Conservation (phyloP, 805 yeast species). For the Saccharomycopsis babjevae region DNA sequence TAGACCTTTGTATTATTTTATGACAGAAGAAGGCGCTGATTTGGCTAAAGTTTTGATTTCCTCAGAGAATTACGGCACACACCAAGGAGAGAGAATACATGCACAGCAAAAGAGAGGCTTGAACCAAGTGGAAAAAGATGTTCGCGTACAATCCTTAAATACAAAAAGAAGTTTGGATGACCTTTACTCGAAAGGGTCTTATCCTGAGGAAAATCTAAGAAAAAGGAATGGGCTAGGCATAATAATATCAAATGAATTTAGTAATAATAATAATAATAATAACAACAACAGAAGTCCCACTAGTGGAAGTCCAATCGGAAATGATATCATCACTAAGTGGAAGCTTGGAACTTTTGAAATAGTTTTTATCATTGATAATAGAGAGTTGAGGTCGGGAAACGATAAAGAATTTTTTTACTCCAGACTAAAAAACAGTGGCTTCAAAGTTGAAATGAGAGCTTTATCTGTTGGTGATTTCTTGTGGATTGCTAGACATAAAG, state of each 20-base stretch:
- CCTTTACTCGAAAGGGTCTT: background rate
- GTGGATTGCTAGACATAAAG: constrained; percentile 73
- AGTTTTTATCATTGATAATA: constrained; percentile 58
- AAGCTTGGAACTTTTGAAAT: constrained; percentile 46
- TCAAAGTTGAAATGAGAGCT: constrained; percentile 42
- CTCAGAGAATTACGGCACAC: constrained; percentile 28
- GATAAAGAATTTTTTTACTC: constrained; percentile 64
- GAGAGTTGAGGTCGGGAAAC: constrained; percentile 62
- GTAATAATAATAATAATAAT: background rate
- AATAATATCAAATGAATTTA: background rate
- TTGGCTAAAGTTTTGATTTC: constrained; percentile 48
- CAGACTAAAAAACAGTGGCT: constrained; percentile 39
- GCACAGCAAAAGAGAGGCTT: background rate
- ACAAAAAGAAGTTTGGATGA: constrained; percentile 18
- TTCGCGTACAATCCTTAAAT: constrained; percentile 10
- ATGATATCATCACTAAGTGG: constrained; percentile 41
- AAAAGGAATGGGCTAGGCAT: background rate
- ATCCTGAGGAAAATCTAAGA: constrained; percentile 4
- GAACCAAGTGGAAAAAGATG: background rate
- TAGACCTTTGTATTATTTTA: constrained; percentile 46
- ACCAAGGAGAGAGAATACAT: background rate
- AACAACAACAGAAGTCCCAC: background rate
- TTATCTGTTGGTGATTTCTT: constrained; percentile 78
- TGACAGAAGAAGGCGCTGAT: constrained; percentile 61
- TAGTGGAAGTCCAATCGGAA: background rate